Evolutionary conservation across 139 green algal genomes (phyloP).

Genomic region (Chlamydomonas incerta): DNA sequence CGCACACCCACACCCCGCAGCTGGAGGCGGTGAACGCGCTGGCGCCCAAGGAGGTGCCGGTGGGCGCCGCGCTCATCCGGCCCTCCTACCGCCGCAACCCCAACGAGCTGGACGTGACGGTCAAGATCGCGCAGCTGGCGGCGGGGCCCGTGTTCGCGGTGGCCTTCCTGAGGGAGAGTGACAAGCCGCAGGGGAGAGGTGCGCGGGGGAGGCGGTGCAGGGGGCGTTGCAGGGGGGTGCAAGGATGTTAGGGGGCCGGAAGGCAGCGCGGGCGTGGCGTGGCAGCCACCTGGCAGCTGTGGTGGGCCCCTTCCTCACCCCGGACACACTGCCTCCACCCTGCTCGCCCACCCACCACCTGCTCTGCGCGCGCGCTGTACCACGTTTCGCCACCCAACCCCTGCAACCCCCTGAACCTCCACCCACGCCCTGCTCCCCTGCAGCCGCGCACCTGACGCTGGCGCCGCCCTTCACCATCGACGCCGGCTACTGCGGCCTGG

Average conservation of each 20-base stretch:
- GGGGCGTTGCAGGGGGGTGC: background rate
- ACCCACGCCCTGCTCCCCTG: background rate
- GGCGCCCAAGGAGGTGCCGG: background rate
- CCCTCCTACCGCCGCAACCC: background rate
- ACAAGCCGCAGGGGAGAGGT: constrained; percentile 34
- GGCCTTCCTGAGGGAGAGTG: constrained; percentile 14
- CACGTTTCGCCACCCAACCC: no score
- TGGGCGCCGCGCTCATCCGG: constrained; percentile 34
- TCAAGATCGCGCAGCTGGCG: constrained; percentile 21
- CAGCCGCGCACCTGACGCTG: constrained; percentile 38
- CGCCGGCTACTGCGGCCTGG: constrained; percentile 29
- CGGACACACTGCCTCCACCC: no score
- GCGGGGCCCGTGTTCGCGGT: background rate
- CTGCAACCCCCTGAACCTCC: background rate
- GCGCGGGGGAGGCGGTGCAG: background rate
- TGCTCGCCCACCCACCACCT: background rate
- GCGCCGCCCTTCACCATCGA: constrained; percentile 24
- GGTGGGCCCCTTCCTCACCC: no score
- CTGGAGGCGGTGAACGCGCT: background rate
- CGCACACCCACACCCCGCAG: background rate
- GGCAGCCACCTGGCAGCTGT: no score
- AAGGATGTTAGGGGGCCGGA: background rate
- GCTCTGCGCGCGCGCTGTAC: no score
- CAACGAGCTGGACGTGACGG: constrained; percentile 31
- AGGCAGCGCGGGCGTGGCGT: no score